Base-by-base conservation (phyloP, 202 grass and related monocot genomes). In the Musa balbisiana region DNA sequence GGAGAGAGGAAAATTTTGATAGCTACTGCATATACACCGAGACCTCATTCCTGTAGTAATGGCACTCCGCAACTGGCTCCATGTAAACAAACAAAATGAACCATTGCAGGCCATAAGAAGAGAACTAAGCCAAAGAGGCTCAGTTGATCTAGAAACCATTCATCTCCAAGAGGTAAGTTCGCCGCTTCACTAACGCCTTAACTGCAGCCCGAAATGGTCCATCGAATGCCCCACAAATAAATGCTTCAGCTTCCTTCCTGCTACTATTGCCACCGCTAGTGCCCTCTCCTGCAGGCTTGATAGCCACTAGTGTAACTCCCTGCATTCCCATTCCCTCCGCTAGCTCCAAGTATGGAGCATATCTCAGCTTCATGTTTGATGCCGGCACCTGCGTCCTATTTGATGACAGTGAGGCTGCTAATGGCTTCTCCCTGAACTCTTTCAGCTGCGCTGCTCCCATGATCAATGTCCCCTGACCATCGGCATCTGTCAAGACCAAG, bases 281-380 rank as follows among this genome's bases (percentile, higher is more conserved):
- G 69, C 74, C 62, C 80, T 98, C 93, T 65, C 79, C 84, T n/a
- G 90, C 94, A 1, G 94, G 94, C 72, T 87, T 93, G 86, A 97
- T 93, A 10, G 84, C 79, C 17, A 97, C 88, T 70, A 97, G 88
- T 79, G 94, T 97, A 15, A 90, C 94, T 49, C 94, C 94, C 62
- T 97, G 90, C 81, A 97, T 89, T 75, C 86, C 84, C 6, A 83
- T 85, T 52, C 90, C 90, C 52, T 90, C 88, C 0, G 88, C 90
- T 68, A 97, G 87, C 78, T 97, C 90, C 25, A 97, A 89, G 53
- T 89, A 29, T 4, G 90, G 94, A 53, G 94, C 85, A 80, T 97
- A 97, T 10, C 90, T 83, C 76, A 97, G 85, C 80, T 98, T 98
- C 94, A 98, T 98, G 80, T 98, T 98, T 70, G 90, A 93, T 72